phyloP scores from a whole-genome alignment of 306 rosid genomes.

The Vicia sativa region DNA sequence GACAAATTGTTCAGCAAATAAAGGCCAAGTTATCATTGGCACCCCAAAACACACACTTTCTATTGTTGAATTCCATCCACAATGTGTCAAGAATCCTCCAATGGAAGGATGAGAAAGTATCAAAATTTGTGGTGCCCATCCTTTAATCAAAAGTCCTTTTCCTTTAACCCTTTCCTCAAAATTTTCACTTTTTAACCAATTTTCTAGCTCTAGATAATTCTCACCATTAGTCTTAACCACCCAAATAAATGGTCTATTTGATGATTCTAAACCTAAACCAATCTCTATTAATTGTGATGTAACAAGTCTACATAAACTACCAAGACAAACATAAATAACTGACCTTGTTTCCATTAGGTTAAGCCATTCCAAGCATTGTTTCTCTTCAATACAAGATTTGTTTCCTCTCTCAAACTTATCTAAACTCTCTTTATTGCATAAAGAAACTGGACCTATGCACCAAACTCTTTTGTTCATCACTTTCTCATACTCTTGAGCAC shows the following conservation, averaged over 20 bases:
- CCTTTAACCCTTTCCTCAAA: conserved; percentile 65
- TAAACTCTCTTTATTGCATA: conserved; percentile 53
- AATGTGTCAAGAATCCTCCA: conserved; percentile 74
- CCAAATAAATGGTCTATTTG: conserved; percentile 73
- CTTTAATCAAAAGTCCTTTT: conserved; percentile 67
- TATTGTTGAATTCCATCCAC: conserved; percentile 80
- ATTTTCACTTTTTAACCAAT: conserved; percentile 57
- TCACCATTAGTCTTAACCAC: conserved; percentile 58
- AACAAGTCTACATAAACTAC: conserved; percentile 72
- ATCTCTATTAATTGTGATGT: conserved; percentile 64
- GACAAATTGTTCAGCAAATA: conserved; percentile 72
- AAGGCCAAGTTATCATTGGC: conserved; percentile 84
- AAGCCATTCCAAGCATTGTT: conserved; percentile 66
- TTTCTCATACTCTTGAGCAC: conserved; percentile 43
- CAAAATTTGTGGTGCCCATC: conserved; percentile 81
- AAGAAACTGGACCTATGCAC: conserved; percentile 79
- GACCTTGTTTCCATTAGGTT: conserved; percentile 57
- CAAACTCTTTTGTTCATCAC: conserved; percentile 62
- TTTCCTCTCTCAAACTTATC: conserved; percentile 78
- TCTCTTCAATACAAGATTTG: conserved; percentile 56
- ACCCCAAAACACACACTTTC: conserved; percentile 61
- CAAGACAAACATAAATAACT: conserved; percentile 75
- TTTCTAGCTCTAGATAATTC: conserved; percentile 56
- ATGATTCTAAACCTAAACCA: conserved; percentile 68
- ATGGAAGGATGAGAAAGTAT: conserved; percentile 59